Evolutionary conservation across 2,329 filamentous ascomycete species (phyloP).

Genomic region (Blastomyces emzantsi): DNA sequence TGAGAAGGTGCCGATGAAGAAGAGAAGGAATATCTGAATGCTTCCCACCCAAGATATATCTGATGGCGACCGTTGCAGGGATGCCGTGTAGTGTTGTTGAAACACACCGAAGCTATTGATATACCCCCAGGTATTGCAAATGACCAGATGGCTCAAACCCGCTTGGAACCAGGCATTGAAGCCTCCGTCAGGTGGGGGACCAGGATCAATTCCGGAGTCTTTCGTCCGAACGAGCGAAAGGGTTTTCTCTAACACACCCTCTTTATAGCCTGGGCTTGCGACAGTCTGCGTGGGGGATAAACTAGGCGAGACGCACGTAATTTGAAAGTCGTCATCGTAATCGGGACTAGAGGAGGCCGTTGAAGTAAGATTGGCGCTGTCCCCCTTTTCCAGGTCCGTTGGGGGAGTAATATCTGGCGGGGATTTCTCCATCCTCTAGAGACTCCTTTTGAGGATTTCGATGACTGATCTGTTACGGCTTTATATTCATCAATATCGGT

Average conservation of each 20-base stretch:
- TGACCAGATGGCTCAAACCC: constrained; percentile 43
- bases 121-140: constrained; percentile 50
- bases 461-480: neutral
- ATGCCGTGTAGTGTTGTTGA: constrained; percentile 44
- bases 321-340: neutral
- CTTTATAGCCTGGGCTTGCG: neutral
- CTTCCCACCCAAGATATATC: constrained; percentile 47
- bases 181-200: constrained; percentile 43
- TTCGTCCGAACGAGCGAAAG: constrained; percentile 31
- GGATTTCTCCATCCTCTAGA: constrained; percentile 2
- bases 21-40: constrained; percentile 44
- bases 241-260: constrained; percentile 20
- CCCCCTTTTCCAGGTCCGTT: neutral
- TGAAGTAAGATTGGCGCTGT: neutral
- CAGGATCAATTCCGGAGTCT: constrained; percentile 29
- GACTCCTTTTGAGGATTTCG: neutral
- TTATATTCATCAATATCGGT: neutral
- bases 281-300: neutral
- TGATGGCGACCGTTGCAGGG: constrained; percentile 36
- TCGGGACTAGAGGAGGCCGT: neutral
- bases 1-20: constrained; percentile 43
- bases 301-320: neutral
- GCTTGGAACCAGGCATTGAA: constrained; percentile 49
- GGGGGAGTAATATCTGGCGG: neutral
- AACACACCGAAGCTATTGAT: constrained; percentile 50